Evolutionary conservation across 208 protist species (phyloP), one percentile per base, ranked within the genome.

Genomic region (Leptomonas pyrrhocoris): DNA sequence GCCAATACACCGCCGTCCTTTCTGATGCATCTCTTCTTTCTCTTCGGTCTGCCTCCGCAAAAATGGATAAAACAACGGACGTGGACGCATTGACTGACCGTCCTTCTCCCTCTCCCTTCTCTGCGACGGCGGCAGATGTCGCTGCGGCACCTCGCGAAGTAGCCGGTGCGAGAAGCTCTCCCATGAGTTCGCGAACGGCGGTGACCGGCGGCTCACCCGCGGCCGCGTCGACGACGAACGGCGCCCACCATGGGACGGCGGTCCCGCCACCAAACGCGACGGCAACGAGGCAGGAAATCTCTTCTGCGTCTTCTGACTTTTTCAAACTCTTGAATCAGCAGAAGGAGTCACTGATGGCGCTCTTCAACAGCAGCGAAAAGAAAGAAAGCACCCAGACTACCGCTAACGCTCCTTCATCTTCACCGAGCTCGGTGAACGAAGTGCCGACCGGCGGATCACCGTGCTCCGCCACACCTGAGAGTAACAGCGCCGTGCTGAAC

Each of bases 251-350:
- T 23, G 6, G 11, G 48, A 53, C 48, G 48, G 16, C 9, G 12
- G 15, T 13, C 16, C 4, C 48, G 12, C 11, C 12, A 13, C 21
- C 48, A 21, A n/a, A n/a, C 16, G 16, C 43, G 43, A 48, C 43
- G 16, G 19, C 13, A 45, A 19, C 40, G 30, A 7, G 11, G 28
- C 53, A 36, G 40, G 23, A n/a, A 1, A n/a, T 16, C 8, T 19
- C 54, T 19, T 23, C 46, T 6, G 9, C 65, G 16, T 62, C 45
- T 19, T 63, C 48, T 4, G 48, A 73, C 27, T 67, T 62, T 23
- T 25, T 27, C 42, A 38, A 21, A 28, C 67, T 67, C 42, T 16
- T 62, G 15, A 55, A 31, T 2, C 34, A 63, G 30, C 61, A 75
- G 45, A 55, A 63, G 61, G 56, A 30, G n/a, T 45, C 55, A 16